Conservation (phyloP, 805 yeast genomes). For the Pichia ethanolica region DNA sequence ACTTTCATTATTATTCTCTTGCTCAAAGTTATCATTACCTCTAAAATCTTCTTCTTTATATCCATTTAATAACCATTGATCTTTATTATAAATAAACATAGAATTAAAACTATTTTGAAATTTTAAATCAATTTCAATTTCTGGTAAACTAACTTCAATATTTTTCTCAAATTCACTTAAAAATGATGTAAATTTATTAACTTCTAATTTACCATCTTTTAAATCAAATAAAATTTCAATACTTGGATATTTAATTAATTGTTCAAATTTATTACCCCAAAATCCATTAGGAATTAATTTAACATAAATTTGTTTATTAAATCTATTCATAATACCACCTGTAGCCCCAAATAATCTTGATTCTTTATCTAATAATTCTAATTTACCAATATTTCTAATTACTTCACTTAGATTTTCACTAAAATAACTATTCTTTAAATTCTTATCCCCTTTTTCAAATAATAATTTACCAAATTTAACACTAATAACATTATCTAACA, state of each 20-base stretch:
- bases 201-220: constrained; percentile 14
- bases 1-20: background rate
- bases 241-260: constrained; percentile 22
- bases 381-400: constrained; percentile 16
- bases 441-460: constrained; percentile 7
- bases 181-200: constrained; percentile 18
- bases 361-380: constrained; percentile 19
- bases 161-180: constrained; percentile 24
- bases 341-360: constrained; percentile 22
- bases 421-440: constrained; percentile 15
- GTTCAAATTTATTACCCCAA: constrained; percentile 11
- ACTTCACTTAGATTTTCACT: constrained; percentile 22
- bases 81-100: constrained; percentile 15
- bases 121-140: constrained; percentile 21
- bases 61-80: constrained; percentile 12
- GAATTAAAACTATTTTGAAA: constrained; percentile 27
- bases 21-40: constrained; percentile 2
- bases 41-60: background rate
- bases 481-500: constrained; percentile 20
- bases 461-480: constrained; percentile 26
- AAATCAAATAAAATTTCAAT: constrained; percentile 28
- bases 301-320: constrained; percentile 23
- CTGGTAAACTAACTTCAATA: constrained; percentile 22
- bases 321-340: constrained; percentile 26
- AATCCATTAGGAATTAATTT: constrained; percentile 29